Base-by-base conservation (phyloP, 176 grass and related monocot genomes). In the Eragrostis nindensis region DNA sequence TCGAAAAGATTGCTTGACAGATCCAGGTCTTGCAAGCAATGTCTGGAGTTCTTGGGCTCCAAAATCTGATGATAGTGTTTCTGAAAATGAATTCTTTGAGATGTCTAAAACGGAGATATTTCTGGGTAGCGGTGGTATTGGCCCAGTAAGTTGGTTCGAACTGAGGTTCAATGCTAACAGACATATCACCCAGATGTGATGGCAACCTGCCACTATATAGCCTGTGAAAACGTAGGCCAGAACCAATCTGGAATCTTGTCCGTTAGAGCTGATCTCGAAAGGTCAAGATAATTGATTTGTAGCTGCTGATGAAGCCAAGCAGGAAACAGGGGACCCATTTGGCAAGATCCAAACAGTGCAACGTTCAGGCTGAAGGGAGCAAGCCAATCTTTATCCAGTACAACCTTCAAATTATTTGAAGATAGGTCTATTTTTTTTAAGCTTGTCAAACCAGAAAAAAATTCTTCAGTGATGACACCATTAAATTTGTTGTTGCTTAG, bases 211-310 rank as follows among this genome's bases (percentile, higher is more conserved):
- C 75, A 62, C 30, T 12, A 14, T 2, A 11, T 32, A 25, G 43
- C 11, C 17, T 48, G 62, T 2, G 59, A 77, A 27, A 77, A 63
- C 48, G 42, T 64, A 46, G 41, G 21, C 21, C 43, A 48, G 3
- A 77, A 77, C 75, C 75, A 64, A 61, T 48, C 25, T 1, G 75
- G 59, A 61, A 87, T 19, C 68, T 89, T 57, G 41, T 62, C 87
- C 3, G 4, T 5, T 12, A 89, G 17, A 7, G 21, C 29, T 53
- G 50, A 64, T 47, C 39, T 77, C 49, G 59, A 22, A 12, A 77
- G 62, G 21, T 77, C 59, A 2, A 77, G 25, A 11, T 11, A 5
- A 48, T 0, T 0, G 21, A 64, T 5, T 47, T 77, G 1, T 61
- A 64, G 26, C 16, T 77, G 75, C 30, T 0, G 13, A 8, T 12